Conservation (phyloP, 2,329 filamentous ascomycete species). For the Aspergillus viridinutans region DNA sequence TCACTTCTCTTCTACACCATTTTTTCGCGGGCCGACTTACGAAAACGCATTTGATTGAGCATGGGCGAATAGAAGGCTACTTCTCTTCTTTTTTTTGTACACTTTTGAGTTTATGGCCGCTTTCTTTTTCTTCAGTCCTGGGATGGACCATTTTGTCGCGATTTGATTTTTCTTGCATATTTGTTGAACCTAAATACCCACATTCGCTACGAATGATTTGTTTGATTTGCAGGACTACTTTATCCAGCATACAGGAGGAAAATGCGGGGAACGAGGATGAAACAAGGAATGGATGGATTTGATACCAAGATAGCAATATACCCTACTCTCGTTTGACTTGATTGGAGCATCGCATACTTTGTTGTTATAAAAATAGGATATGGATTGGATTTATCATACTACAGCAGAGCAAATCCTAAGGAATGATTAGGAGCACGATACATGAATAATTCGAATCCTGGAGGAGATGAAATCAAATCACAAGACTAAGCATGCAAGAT, state of each 20-base stretch:
- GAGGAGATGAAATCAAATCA: not conserved
- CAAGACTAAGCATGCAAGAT: not conserved
- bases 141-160: not conserved
- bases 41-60: conserved; percentile 9
- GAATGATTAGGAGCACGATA: no score
- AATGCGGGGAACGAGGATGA: not conserved
- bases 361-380: not conserved
- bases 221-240: not conserved
- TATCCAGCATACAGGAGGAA: not conserved
- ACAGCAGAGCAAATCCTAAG: not conserved
- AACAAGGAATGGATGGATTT: not conserved
- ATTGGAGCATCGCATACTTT: not conserved
- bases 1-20: not conserved
- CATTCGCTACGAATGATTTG: not conserved
- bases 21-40: conserved; percentile 1
- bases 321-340: not conserved
- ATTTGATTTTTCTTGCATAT: not conserved
- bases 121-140: not conserved
- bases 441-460: not conserved
- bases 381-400: not conserved
- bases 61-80: not conserved
- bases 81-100: not conserved
- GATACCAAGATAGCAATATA: not conserved
- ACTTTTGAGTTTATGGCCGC: not conserved
- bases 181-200: not conserved